Evolutionary conservation across 129 eudicot genomes (phyloP).

Genomic region (Pseudognaphalium luteoalbum): DNA sequence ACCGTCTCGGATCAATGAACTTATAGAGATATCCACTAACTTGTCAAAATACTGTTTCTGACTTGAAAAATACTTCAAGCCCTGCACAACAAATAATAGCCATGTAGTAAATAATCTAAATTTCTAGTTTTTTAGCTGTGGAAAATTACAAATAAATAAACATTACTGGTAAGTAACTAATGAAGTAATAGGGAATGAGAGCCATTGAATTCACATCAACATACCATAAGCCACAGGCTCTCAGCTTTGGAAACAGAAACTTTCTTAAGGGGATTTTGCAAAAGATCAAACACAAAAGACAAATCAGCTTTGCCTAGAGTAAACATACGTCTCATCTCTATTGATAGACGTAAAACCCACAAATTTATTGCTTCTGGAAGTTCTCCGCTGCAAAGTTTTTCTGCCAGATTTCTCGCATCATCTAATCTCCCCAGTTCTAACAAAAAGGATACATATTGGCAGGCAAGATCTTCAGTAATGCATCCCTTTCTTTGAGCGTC

Average conservation of each 20-base stretch:
- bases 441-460: slow-evolving; percentile 57
- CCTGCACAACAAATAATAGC: slow-evolving; percentile 46
- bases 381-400: slow-evolving; percentile 54
- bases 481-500: slow-evolving; percentile 69
- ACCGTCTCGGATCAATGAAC: slow-evolving; percentile 64
- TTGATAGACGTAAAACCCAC: slow-evolving; percentile 65
- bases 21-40: slow-evolving; percentile 60
- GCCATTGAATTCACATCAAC: slow-evolving; percentile 20
- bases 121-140: background rate
- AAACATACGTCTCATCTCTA: slow-evolving; percentile 43
- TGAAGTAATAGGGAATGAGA: background rate
- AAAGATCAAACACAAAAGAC: slow-evolving; percentile 44
- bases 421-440: slow-evolving; percentile 54
- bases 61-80: slow-evolving; percentile 58
- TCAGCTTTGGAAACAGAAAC: slow-evolving; percentile 57
- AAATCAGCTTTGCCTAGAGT: slow-evolving; percentile 53
- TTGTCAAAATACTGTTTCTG: slow-evolving; percentile 60
- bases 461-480: slow-evolving; percentile 76
- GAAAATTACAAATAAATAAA: background rate
- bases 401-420: slow-evolving; percentile 65
- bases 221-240: slow-evolving; percentile 82
- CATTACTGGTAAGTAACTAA: background rate
- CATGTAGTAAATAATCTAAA: background rate
- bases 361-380: slow-evolving; percentile 49
- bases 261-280: slow-evolving; percentile 48